These are phyloP conservation scores for Lathyrus aphaca DNA, from an alignment of 306 rosid species.

Conservation along the genomic window DNA sequence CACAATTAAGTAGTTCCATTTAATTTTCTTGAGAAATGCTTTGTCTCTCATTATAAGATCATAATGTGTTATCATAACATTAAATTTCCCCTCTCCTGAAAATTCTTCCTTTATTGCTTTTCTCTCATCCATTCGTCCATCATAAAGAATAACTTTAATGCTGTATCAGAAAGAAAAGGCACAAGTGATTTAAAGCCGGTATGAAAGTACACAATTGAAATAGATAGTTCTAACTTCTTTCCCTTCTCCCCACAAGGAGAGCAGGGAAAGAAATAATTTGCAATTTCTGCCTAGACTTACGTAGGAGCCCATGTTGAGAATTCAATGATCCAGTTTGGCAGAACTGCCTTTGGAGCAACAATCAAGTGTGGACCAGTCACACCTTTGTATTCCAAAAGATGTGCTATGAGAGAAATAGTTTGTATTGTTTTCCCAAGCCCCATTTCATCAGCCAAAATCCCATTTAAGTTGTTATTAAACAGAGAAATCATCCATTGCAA, in stretches of 20 bases:
- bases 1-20: slow-evolving; percentile 91
- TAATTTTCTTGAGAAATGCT: slow-evolving; percentile 87
- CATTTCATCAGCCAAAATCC: slow-evolving; percentile 99
- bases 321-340: slow-evolving; percentile 93
- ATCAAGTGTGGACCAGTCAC: slow-evolving; percentile 95
- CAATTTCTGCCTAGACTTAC: slow-evolving; percentile 46
- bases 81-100: slow-evolving; percentile 89
- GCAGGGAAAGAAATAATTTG: slow-evolving; percentile 27
- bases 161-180: slow-evolving; percentile 57
- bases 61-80: slow-evolving; percentile 92
- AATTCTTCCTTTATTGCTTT: slow-evolving; percentile 89
- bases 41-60: slow-evolving; percentile 99
- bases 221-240: slow-evolving; percentile 3
- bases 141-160: slow-evolving; percentile 80
- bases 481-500: slow-evolving; percentile 98
- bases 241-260: slow-evolving; percentile 25
- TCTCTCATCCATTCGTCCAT: slow-evolving; percentile 92
- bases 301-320: slow-evolving; percentile 96
- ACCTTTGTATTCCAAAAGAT: slow-evolving; percentile 83
- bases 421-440: slow-evolving; percentile 99
- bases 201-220: slow-evolving; percentile 20
- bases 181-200: slow-evolving; percentile 26
- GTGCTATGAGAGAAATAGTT: slow-evolving; percentile 87
- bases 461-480: slow-evolving; percentile 94
- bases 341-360: slow-evolving; percentile 98